phyloP scores from a whole-genome alignment of 2,329 filamentous ascomycete species.

The Dothideomycetes sp. region DNA sequence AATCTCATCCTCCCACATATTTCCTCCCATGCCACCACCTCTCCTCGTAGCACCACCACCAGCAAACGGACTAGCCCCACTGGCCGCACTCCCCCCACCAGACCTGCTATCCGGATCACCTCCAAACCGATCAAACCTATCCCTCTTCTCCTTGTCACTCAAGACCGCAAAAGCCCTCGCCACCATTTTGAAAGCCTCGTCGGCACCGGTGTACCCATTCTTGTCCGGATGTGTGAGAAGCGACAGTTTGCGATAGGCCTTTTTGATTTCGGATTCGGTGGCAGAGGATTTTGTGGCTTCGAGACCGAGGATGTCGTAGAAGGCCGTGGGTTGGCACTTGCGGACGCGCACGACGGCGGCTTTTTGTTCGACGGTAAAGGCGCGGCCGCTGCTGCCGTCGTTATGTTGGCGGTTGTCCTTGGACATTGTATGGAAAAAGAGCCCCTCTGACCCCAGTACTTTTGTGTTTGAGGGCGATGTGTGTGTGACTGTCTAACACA shows the following conservation, averaged over 20 bases:
- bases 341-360: slow-evolving; percentile 83
- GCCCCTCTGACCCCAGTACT: too few relatives aligned
- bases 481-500: too few relatives aligned
- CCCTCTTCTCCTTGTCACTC: slow-evolving; percentile 86
- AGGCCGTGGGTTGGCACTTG: slow-evolving; percentile 73
- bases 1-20: slow-evolving; percentile 80
- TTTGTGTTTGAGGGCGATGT: too few relatives aligned
- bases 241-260: slow-evolving; percentile 91
- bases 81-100: slow-evolving; percentile 47
- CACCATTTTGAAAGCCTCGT: slow-evolving; percentile 98
- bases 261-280: slow-evolving; percentile 84
- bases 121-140: slow-evolving; percentile 79
- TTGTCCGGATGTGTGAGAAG: slow-evolving; percentile 97
- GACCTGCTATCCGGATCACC: slow-evolving; percentile 89
- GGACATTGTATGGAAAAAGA: too few relatives aligned
- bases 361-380: slow-evolving; percentile 84
- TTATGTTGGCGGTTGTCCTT: slow-evolving; percentile 54
- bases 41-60: slow-evolving; percentile 37
- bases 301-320: slow-evolving; percentile 87
- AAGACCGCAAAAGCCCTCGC: slow-evolving; percentile 86
- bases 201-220: slow-evolving; percentile 89
- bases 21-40: slow-evolving; percentile 28
- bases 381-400: slow-evolving; percentile 65
- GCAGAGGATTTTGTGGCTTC: slow-evolving; percentile 54
- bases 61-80: slow-evolving; percentile 51